phyloP scores from a whole-genome alignment of 2,329 filamentous ascomycete genomes.

The Penicillium paneum region DNA sequence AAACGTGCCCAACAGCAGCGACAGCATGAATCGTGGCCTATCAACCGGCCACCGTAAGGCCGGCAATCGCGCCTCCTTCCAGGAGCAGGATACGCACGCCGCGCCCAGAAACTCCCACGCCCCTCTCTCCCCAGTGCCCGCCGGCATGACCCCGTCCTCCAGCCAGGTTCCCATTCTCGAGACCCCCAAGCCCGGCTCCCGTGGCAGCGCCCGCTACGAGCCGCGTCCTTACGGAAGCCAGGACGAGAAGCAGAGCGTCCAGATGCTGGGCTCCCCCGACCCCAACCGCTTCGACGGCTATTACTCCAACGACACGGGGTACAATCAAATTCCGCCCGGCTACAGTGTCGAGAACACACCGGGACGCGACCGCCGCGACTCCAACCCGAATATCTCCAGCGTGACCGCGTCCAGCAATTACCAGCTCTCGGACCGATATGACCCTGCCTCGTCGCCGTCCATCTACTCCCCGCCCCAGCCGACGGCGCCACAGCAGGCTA shows the following conservation, averaged over 20 bases:
- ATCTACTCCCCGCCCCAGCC: constrained; percentile 63
- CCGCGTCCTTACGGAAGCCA: constrained; percentile 13
- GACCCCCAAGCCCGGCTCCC: constrained; percentile 22
- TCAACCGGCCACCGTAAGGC: constrained; percentile 42
- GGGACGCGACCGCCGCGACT: constrained; percentile 63
- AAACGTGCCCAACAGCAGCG: constrained; percentile 10
- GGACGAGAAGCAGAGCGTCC: constrained; percentile 3
- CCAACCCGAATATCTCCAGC: constrained; percentile 62
- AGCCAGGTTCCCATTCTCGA: constrained; percentile 28
- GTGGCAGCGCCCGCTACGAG: constrained; percentile 21
- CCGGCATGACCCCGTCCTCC: constrained; percentile 20
- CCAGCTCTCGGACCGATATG: constrained; percentile 51
- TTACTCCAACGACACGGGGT: constrained; percentile 13
- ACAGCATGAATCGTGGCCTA: constrained; percentile 33
- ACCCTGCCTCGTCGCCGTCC: constrained; percentile 70
- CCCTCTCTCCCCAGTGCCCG: constrained; percentile 17
- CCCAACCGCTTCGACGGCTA: constrained; percentile 14
- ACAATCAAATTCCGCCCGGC: constrained; percentile 14
- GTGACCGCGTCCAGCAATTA: constrained; percentile 16
- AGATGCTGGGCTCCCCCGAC: constrained; percentile 16
- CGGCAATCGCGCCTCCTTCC: constrained; percentile 19
- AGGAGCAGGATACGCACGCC: constrained; percentile 2
- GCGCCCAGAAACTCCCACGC: constrained; percentile 9
- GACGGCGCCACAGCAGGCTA: background rate
- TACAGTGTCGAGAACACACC: constrained; percentile 53